Evolutionary conservation across 768 basidiomycete genomes (phyloP), one percentile per base, ranked within the genome.

Genomic region (Lactifluus volemus): DNA sequence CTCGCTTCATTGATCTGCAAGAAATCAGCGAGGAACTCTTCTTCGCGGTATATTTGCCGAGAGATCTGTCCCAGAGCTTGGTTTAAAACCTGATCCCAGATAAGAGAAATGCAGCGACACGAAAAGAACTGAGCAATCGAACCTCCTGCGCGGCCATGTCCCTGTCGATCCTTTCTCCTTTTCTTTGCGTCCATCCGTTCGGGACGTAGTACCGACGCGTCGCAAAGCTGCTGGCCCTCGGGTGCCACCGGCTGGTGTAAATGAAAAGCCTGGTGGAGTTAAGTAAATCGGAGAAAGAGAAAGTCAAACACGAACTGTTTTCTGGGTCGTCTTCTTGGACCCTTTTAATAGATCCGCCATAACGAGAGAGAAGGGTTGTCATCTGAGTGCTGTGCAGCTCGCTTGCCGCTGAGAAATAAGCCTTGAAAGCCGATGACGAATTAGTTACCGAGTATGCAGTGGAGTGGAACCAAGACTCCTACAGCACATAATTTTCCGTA

Each of bases 401-500:
- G 68, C 92, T 95, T 34, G 84, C 80, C 5, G 88, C 82, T 2
- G 91, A 88, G 66, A 97, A 97, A 75, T 98, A 98, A 5, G 87
- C 84, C 96, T 98, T 69, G 3, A 34, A 51, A 29, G 19, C 3
- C 7, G 6, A 29, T 36, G 15, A 36, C 44, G 21, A 5, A 25
- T 25, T 25, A 32, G 29, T 25, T 10, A 48, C 19, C n/a, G 32
- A 50, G 47, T 15, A 8, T 21, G 3, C 38, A 38, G 32, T 5
- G 15, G 47, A 10, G 7, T 21, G 2, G 12, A 11, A 41, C 29
- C 38, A 49, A 17, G 21, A 15, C 10, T 79, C 88, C 59, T 68
- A 96, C 96, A 42, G 88, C 92, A 69, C 94, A 98, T 34, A 98
- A 74, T 69, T 89, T 92, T 47, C 85, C 88, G 70, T 98, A 98